Base-by-base conservation (phyloP, 768 basidiomycete species). In the Tricholoma terreum region DNA sequence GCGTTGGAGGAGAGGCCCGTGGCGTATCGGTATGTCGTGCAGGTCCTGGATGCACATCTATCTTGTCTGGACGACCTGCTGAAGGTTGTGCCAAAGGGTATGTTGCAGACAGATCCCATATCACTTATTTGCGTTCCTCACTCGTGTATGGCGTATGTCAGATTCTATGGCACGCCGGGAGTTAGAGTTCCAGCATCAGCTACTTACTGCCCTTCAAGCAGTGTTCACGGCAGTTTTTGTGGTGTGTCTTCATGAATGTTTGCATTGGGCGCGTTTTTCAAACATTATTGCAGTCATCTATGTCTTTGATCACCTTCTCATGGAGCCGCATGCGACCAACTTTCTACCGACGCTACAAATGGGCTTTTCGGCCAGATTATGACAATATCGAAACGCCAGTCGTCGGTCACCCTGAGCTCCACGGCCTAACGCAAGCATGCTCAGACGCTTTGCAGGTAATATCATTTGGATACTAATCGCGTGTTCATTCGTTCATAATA, bases 21-120 rank as follows among this genome's bases (percentile, higher is more conserved):
- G 59, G 86, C 90, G 2, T 92, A 92, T 70, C 92, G 89, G 86
- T 89, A 89, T 64, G 73, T 76, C 5, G 67, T 79, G 2, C 77
- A 79, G 43, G 78, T 91, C 3, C 71, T 87, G 1, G 82, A 85
- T 17, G 69, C 69, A 21, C 85, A 90, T 61, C 64, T 89, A 8
- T 68, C 71, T 3, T 80, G 75, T 57, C 68, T 89, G 54, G 84
- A 89, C 53, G 67, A 71, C 14, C 54, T 89, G 43, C 49, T 80
- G 14, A 59, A 64, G 1, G 67, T 73, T 10, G 65, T 83, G 6
- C 67, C 71, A 35, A 61, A 73, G 69, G 73, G 84, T 78, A 52
- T 22, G 71, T 55, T 50, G 54, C 11, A 27, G 45, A 46, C 19
- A 31, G 46, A 14, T 49, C 27, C 4, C 30, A 9, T 17, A 17